Base-by-base conservation (phyloP, 768 basidiomycete genomes). In the Mycena haematopus region DNA sequence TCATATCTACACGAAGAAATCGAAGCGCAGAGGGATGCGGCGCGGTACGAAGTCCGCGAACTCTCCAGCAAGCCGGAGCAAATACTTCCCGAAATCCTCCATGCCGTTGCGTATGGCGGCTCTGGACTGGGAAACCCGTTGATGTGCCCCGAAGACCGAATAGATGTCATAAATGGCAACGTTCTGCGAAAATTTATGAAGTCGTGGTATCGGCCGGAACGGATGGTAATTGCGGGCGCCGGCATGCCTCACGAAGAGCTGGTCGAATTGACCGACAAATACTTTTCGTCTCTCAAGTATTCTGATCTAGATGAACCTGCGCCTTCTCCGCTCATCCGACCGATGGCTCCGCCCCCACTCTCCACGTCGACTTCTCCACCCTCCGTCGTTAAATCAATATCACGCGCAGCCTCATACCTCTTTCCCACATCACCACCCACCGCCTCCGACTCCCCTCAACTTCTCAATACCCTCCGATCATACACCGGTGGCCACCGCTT, bases 191-290 rank as follows among this genome's bases (percentile, higher is more conserved):
- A 80, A 6, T 90, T 81, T 63, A 87, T 91, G 80, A 77, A 78
- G 57, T 84, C 88, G 42, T 97, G 95, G 95, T 98, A 94, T 74
- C 80, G 86, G 52, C 96, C 97, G 0, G 96, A 98, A 71, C 80
- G 93, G 56, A 97, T 99, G 86, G 96, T 99, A 42, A 83, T 99
- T 58, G 95, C 96, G 6, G 96, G 94, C 13, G 91, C 93, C 0
- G 97, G 97, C 11, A 90, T 99, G 85, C 84, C 81, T 11, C 97
- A 99, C 71, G 87, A 92, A 66, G 83, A 94, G 64, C 83, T 99
- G 21, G 93, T 98, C 24, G 90, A 94, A 65, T 80, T 97, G 52
- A 84, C 86, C 0, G 87, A 96, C 74, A 88, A 90, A 74, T 84
- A 91, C 71, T 97, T 99, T 67, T 90, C 93, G 13, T 84, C 85